These are phyloP conservation scores for Nymphaea thermarum DNA, from an alignment of 164 flowering plant genomes.

Conservation along the genomic window DNA sequence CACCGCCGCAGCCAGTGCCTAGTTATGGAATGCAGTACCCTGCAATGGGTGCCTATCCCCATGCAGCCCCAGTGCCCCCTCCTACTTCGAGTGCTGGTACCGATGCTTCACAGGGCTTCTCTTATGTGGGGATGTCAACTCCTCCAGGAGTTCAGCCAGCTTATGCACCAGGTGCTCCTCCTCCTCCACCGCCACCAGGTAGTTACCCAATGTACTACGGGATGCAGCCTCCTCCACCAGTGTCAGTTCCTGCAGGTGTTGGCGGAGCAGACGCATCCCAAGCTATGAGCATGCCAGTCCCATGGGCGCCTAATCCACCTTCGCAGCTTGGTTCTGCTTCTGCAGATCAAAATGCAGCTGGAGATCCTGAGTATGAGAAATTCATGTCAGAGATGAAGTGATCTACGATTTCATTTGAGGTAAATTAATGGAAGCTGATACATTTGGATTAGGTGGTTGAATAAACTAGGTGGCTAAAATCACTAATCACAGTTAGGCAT, in stretches of 20 bases:
- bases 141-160: slow-evolving; percentile 20
- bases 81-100: not conserved
- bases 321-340: slow-evolving; percentile 26
- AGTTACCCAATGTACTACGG: slow-evolving; percentile 57
- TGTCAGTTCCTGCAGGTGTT: slow-evolving; percentile 5
- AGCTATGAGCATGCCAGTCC: slow-evolving; percentile 29
- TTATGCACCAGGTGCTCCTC: slow-evolving; percentile 15
- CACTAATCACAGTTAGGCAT: no score
- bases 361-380: slow-evolving; percentile 81
- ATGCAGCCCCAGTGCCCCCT: not conserved
- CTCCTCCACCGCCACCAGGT: slow-evolving; percentile 18
- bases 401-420: slow-evolving; percentile 5
- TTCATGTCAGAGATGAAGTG: slow-evolving; percentile 90
- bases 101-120: slow-evolving; percentile 16
- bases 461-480: no score
- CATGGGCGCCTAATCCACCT: slow-evolving; percentile 70
- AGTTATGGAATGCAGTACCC: slow-evolving; percentile 70
- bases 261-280: slow-evolving; percentile 25
- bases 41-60: not conserved
- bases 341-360: slow-evolving; percentile 39
- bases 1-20: slow-evolving; percentile 49
- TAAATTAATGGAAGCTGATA: not conserved
- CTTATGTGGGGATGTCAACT: slow-evolving; percentile 25
- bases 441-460: not conserved
- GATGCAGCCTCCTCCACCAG: slow-evolving; percentile 26